Evolutionary conservation across 768 basidiomycete genomes (phyloP).

Genomic region (Udeniomyces megalosporus): DNA sequence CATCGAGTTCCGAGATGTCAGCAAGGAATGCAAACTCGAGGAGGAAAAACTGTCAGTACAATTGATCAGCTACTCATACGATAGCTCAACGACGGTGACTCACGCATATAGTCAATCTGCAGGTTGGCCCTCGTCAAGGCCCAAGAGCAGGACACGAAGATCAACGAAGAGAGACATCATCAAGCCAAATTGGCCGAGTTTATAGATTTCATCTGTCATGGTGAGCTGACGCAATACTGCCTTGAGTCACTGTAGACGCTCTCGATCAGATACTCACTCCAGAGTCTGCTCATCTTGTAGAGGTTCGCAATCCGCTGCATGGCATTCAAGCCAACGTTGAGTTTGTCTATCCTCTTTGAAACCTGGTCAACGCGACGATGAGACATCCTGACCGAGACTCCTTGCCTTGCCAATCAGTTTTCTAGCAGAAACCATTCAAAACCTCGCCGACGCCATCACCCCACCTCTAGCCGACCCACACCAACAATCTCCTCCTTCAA

Average conservation of each 20-base stretch:
- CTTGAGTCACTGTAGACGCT: no score
- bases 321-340: slow-evolving; percentile 5
- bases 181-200: slow-evolving; percentile 4
- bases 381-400: not conserved
- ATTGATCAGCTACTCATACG: no score
- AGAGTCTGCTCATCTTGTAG: no score
- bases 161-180: slow-evolving; percentile 3
- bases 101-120: no score
- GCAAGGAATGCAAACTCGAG: not conserved
- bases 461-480: no score
- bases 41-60: no score
- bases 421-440: not conserved
- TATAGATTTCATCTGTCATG: slow-evolving; percentile 8
- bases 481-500: not conserved
- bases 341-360: not conserved
- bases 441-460: not conserved
- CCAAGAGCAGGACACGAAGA: not conserved
- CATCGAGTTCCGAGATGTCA: slow-evolving; percentile 10
- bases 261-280: no score
- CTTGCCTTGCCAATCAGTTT: not conserved
- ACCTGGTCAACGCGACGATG: no score
- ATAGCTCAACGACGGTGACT: no score
- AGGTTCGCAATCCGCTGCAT: slow-evolving; percentile 14
- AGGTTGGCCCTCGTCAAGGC: no score
- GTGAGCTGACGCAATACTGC: no score